phyloP scores from a whole-genome alignment of 345 rosid genomes.

The Eucalyptus erythrocorys region DNA sequence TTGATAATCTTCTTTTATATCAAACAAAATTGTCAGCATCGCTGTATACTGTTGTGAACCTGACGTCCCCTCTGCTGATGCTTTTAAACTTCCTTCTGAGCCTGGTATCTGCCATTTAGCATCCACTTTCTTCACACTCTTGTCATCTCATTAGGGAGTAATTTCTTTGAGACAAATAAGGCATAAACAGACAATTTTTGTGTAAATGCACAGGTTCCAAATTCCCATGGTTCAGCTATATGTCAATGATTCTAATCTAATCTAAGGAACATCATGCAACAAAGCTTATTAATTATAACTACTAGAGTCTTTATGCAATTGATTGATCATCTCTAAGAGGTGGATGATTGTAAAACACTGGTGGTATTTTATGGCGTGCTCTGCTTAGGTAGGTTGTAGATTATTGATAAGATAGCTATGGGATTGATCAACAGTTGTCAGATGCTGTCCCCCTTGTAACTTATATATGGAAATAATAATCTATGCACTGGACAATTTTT shows the following conservation, averaged over 20 bases:
- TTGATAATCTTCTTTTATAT: fast-evolving
- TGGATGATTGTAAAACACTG: background rate
- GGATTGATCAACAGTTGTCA: background rate
- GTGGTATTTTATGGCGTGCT: background rate
- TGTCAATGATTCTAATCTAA: background rate
- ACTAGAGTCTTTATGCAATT: background rate
- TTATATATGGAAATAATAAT: background rate
- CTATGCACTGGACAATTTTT: background rate
- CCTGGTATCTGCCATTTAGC: background rate
- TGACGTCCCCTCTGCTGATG: background rate
- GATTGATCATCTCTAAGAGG: background rate
- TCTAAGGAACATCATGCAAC: fast-evolving
- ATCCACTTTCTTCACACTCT: background rate
- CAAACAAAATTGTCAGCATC: fast-evolving
- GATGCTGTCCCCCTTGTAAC: background rate
- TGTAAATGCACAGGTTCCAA: background rate
- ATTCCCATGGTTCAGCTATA: background rate
- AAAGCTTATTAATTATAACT: background rate
- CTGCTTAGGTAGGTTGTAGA: background rate
- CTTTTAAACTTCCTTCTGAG: background rate
- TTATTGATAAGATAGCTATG: background rate
- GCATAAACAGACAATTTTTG: background rate
- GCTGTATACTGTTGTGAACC: background rate
- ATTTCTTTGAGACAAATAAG: background rate
- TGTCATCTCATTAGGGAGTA: background rate